phyloP scores from a whole-genome alignment of 2,329 filamentous ascomycete species.

The Monascus ruber region DNA sequence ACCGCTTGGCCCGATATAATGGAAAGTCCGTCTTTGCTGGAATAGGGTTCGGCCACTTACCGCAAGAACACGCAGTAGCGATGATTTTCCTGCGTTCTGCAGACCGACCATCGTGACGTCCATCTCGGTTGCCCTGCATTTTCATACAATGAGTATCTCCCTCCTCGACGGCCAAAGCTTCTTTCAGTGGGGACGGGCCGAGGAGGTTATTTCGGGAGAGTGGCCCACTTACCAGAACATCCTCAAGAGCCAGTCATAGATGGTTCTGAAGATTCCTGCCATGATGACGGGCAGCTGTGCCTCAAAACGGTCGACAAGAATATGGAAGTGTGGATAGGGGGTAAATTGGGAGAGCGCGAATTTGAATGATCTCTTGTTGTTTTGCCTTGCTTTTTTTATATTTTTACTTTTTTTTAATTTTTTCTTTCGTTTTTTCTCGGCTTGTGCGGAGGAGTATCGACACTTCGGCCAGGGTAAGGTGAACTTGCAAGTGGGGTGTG shows the following conservation, averaged over 20 bases:
- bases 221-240: slow-evolving; percentile 73
- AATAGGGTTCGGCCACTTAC: slow-evolving; percentile 47
- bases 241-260: slow-evolving; percentile 97
- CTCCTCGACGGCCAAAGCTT: slow-evolving; percentile 9
- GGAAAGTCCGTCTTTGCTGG: too few species aligned
- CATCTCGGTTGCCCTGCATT: slow-evolving; percentile 88
- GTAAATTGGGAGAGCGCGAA: neutral
- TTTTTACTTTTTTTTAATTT: neutral
- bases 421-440: slow-evolving; percentile 1
- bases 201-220: slow-evolving; percentile 13
- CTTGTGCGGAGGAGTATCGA: neutral
- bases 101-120: slow-evolving; percentile 98
- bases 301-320: neutral
- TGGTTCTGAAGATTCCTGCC: slow-evolving; percentile 81
- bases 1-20: too few species aligned
- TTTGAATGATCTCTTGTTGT: neutral
- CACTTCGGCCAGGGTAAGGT: neutral
- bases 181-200: slow-evolving; percentile 25
- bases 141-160: slow-evolving; percentile 5
- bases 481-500: too few species aligned
- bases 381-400: neutral
- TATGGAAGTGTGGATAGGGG: neutral
- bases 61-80: slow-evolving; percentile 81
- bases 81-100: slow-evolving; percentile 97
- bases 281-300: slow-evolving; percentile 43